A percentile compares a stretch with the other conserved stretches of the same genome.
Evolutionary conservation across 2,329 filamentous ascomycete genomes (phyloP).

Genomic region (Ceratocystis eucalypticola): DNA sequence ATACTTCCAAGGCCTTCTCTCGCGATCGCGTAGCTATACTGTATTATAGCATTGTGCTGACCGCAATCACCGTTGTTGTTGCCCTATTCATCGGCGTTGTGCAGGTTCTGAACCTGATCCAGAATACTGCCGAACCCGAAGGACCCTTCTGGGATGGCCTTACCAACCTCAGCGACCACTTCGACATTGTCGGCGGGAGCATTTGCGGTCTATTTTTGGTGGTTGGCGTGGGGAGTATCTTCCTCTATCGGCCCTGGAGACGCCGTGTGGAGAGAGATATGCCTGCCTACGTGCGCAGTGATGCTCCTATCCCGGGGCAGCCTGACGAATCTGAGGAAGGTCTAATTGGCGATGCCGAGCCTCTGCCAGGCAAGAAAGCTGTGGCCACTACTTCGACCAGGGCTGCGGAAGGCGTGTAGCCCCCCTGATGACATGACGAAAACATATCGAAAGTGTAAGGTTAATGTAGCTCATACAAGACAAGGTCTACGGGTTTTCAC

Average conservation of each 20-base stretch:
- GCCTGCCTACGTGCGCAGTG: constrained; percentile 18
- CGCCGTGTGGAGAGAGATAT: constrained; percentile 29
- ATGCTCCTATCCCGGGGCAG: neutral
- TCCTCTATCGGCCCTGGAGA: constrained; percentile 72
- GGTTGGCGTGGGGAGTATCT: constrained; percentile 57
- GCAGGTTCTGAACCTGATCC: constrained; percentile 65
- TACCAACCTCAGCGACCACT: constrained; percentile 59
- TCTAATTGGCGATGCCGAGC: neutral
- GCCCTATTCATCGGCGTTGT: constrained; percentile 75
- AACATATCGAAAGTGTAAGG: neutral
- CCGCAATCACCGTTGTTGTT: constrained; percentile 67
- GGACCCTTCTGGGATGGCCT: constrained; percentile 90
- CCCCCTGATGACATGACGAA: neutral
- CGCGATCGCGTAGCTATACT: constrained; percentile 77
- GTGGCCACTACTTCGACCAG: neutral
- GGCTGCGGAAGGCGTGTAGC: neutral
- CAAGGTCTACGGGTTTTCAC: too few relatives aligned
- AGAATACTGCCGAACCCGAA: constrained; percentile 58
- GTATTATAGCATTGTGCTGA: constrained; percentile 86
- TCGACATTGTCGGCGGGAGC: constrained; percentile 70
- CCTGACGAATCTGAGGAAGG: constrained; percentile 11
- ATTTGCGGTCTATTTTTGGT: constrained; percentile 79
- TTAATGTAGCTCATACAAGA: neutral
- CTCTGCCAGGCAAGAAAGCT: constrained; percentile 7
- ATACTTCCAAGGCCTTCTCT: constrained; percentile 66